Percentiles rank a stretch among this genome's conserved stretches.
Conservation (phyloP, 306 rosid genomes). For the Trichosanthes truncata region DNA sequence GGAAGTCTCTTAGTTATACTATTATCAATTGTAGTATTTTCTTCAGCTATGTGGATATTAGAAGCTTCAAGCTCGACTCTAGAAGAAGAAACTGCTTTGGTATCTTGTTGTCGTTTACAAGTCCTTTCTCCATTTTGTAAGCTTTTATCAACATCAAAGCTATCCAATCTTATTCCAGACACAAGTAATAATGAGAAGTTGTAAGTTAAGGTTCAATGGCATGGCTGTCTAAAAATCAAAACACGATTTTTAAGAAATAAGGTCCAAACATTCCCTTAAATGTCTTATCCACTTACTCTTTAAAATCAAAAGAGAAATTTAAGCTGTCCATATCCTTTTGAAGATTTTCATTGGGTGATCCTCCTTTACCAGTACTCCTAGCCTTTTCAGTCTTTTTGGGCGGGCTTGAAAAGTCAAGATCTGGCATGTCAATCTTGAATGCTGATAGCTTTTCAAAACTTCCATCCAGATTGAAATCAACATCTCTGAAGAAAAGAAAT, state of each 20-base stretch:
- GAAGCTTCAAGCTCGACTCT: conserved; percentile 26
- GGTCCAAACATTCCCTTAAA: conserved; percentile 9
- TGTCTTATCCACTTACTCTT: conserved; percentile 46
- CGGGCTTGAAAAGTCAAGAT: conserved; percentile 60
- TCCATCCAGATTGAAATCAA: conserved; percentile 71
- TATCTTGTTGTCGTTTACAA: conserved; percentile 23
- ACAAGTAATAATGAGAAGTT: conserved; percentile 10
- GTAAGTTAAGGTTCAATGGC: background rate
- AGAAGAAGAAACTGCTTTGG: conserved; percentile 28
- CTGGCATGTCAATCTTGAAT: conserved; percentile 83
- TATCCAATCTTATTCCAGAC: conserved; percentile 39
- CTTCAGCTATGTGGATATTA: conserved; percentile 24
- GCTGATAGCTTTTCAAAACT: conserved; percentile 66
- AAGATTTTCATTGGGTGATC: conserved; percentile 35
- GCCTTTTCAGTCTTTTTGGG: conserved; percentile 44
- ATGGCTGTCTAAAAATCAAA: background rate
- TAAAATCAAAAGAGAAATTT: conserved; percentile 70
- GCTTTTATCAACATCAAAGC: conserved; percentile 50
- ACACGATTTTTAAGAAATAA: conserved; percentile 3
- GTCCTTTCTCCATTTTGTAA: conserved; percentile 25
- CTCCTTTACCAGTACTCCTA: conserved; percentile 36
- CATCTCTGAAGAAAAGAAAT: conserved; percentile 47
- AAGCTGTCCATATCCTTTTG: conserved; percentile 39
- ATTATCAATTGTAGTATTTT: conserved; percentile 24
- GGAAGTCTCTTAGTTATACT: conserved; percentile 19